Conservation (phyloP, 2,329 filamentous ascomycete species). For the Neofusicoccum sp. region DNA sequence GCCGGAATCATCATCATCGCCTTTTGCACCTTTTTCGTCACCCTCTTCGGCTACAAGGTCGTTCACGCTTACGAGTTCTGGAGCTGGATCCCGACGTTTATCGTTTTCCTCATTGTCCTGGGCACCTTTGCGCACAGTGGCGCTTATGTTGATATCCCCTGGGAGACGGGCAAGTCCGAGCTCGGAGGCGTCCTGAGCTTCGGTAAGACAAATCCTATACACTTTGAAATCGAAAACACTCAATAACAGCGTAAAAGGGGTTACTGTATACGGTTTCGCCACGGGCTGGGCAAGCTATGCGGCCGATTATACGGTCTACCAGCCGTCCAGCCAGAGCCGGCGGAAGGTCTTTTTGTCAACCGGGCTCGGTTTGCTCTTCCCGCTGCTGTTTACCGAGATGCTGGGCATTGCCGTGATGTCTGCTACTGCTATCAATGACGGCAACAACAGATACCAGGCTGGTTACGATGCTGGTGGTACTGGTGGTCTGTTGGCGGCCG, state of each 20-base stretch:
- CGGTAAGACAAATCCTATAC: slow-evolving; percentile 31
- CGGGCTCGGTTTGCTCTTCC: slow-evolving; percentile 66
- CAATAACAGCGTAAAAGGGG: slow-evolving; percentile 21
- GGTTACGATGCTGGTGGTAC: slow-evolving; percentile 59
- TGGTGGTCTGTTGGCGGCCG: slow-evolving; percentile 65
- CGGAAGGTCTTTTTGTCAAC: slow-evolving; percentile 67
- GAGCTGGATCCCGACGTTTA: slow-evolving; percentile 70
- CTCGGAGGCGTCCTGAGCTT: slow-evolving; percentile 64
- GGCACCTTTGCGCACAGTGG: slow-evolving; percentile 67
- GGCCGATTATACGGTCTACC: slow-evolving; percentile 79
- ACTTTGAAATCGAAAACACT: too few relatives aligned
- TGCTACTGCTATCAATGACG: slow-evolving; percentile 56
- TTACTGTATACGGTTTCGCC: slow-evolving; percentile 66
- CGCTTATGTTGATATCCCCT: slow-evolving; percentile 62
- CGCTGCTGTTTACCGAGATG: slow-evolving; percentile 71
- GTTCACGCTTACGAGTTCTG: slow-evolving; percentile 76
- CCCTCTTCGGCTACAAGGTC: slow-evolving; percentile 72
- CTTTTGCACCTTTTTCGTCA: slow-evolving; percentile 64
- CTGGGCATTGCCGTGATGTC: slow-evolving; percentile 69
- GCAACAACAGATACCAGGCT: slow-evolving; percentile 53
- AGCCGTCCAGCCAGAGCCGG: slow-evolving; percentile 60
- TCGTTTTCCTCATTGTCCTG: slow-evolving; percentile 70
- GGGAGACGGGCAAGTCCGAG: slow-evolving; percentile 58
- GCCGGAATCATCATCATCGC: slow-evolving; percentile 75
- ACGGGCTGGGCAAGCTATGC: slow-evolving; percentile 74